Evolutionary conservation across 805 yeast genomes (phyloP), one percentile per base, ranked within the genome.

Genomic region (Candida xyloterini): DNA sequence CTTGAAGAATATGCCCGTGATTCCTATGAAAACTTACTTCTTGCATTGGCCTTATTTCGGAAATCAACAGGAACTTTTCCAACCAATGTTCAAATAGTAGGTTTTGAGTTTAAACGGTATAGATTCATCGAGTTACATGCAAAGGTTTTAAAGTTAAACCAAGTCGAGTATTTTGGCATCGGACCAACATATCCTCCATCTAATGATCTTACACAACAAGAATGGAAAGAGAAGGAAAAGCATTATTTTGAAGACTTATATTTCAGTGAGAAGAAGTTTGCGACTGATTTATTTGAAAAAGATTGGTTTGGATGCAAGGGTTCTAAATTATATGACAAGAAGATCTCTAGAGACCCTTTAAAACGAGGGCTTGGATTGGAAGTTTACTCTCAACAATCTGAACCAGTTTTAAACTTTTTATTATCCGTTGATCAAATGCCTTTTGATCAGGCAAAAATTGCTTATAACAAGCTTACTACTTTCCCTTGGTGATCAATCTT

Each of bases 1-100:
- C 62, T 79, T 1, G 95, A 86, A 53, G 90, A 83, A 49, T 81
- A 59, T 56, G 88, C 95, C 0, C 63, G 87, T 27, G 95, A 86
- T 58, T 84, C 93, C 1, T 81, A 81, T 55, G 95, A 86, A 54
- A 86, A 86, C 57, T 73, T 85, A 5, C 44, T 84, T 3, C 84
- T 77, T 57, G 76, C 83, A 47, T 48, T 82, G 2, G 66, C 74
- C 25, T 62, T 78, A 36, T 84, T 70, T 54, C 57, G 71, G 22
- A 78, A 80, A 47, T 43, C 70, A 2, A 56, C 63, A 3, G 65
- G 68, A 0, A 15, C 7, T 1, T 81, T 72, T 45, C 95, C 95
- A 0, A 30, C 50, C 0, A 48, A 48, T 2, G 63, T 85, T 3
- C 74, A 78, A 0, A 68, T 87, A 3, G 74, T 79, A 3, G 93